Conservation (phyloP, 2,329 filamentous ascomycete genomes). For the Ceratocystis cacaofunesta region DNA sequence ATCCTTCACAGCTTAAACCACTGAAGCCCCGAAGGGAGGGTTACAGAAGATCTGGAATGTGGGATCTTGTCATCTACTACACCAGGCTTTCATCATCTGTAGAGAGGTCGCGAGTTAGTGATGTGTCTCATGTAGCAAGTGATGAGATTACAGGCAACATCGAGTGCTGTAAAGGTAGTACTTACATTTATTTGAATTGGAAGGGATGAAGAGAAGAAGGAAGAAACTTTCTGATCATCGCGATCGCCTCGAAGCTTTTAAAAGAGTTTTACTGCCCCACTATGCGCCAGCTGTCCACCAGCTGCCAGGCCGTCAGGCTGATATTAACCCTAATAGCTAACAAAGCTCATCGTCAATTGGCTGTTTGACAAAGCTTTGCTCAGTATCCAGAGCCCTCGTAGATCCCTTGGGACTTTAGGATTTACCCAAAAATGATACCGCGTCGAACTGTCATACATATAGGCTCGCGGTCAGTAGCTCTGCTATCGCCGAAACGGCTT, state of each 20-base stretch:
- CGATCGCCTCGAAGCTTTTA: conserved; percentile 7
- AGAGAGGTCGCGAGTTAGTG: conserved; percentile 23
- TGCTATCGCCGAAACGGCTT: neutral
- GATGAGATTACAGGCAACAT: neutral
- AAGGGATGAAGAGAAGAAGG: conserved; percentile 64
- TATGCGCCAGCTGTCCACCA: neutral
- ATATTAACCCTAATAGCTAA: conserved; percentile 7
- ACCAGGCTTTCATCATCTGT: conserved; percentile 99
- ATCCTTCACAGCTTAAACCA: conserved; percentile 53
- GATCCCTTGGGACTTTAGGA: neutral
- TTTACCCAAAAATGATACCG: neutral
- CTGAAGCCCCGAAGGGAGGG: conserved; percentile 89
- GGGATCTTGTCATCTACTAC: conserved; percentile 72
- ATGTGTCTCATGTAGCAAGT: conserved; percentile 4
- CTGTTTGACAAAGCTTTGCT: neutral
- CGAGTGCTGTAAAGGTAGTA: conserved; percentile 21
- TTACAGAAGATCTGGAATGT: conserved; percentile 47
- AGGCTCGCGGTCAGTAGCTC: neutral
- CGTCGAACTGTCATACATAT: neutral
- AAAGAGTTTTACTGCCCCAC: conserved; percentile 10
- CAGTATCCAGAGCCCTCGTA: neutral
- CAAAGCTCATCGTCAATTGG: neutral
- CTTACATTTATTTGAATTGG: conserved; percentile 97
- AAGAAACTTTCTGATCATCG: conserved; percentile 26
- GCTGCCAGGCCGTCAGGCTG: neutral